Conservation (phyloP, 2,329 filamentous ascomycete genomes). For the Aspergillus vadensis region DNA sequence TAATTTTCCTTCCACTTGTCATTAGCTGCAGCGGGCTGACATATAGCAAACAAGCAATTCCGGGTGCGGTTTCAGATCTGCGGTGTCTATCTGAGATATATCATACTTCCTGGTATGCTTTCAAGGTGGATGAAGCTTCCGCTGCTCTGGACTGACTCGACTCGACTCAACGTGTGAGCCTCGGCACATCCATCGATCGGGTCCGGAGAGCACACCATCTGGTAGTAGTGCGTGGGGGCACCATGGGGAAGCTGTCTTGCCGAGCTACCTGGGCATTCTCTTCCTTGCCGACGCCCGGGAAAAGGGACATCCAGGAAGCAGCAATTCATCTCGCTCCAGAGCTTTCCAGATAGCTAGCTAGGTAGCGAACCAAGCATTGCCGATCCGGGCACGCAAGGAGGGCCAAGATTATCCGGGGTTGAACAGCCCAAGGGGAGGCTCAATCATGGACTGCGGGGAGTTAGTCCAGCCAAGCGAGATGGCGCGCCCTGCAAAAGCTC, state of each 20-base stretch:
- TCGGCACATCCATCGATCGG: neutral
- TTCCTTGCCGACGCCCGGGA: conserved; percentile 3
- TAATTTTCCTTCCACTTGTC: conserved; percentile 22
- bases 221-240: neutral
- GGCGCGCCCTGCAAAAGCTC: conserved; percentile 10
- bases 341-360: neutral
- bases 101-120: neutral
- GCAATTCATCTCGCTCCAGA: neutral
- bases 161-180: neutral
- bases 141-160: neutral
- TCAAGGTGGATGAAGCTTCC: neutral
- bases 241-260: neutral
- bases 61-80: neutral
- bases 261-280: neutral
- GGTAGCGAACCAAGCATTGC: conserved; percentile 13
- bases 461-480: conserved; percentile 14
- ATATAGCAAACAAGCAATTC: neutral
- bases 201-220: neutral
- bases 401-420: conserved; percentile 16
- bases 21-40: neutral
- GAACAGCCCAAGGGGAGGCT: conserved; percentile 12
- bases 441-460: conserved; percentile 21
- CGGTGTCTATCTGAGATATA: neutral
- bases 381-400: conserved; percentile 14
- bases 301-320: neutral